Evolutionary conservation across 2,329 filamentous ascomycete genomes (phyloP), one percentile per base, ranked within the genome.

Genomic region (Talaromyces sp.): DNA sequence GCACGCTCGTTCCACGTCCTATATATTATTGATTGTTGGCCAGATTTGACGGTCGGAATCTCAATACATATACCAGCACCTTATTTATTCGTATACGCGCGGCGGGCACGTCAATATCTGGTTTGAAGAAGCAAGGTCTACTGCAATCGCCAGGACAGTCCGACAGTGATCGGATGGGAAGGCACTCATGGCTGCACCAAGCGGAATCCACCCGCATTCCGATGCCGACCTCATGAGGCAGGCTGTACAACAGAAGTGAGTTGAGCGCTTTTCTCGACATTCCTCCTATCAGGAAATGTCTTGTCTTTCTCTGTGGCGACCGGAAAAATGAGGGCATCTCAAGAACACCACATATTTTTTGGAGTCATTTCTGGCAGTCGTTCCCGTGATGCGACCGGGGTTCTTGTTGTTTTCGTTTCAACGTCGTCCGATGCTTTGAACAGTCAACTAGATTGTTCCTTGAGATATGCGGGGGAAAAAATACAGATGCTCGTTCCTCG

Each of bases 191-290:
- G 77, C 78, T 72, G 73, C 75, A 73, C 74, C 77, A 68, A 79
- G 79, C 75, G 78, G 79, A 75, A 76, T 79, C 70, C 83, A 82
- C 70, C 76, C 81, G 71, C 78, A 82, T 70, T 80, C 80, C 66
- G 84, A 85, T 63, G 82, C 83, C 60, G 85, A 87, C 71, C 76
- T 86, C 75, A 77, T 86, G 72, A 82, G 85, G 72, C 86, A 87
- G 76, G 81, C 84, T 66, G 82, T 84, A 76, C 76, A 82, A 74
- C 83, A 84, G 73, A 84, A 82, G 85, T 87, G 82, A 82, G 84
- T 81, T 65, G 63, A 59, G 67, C 62, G 62, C 67, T 68, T 68
- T 63, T 58, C 24, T 59, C 37, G 22, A 33, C 35, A 43, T 45
- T 43, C 27, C 33, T 59, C 8, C 56, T 45, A 19, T 22, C 33